These are phyloP conservation scores for Pleoardoris graminearum DNA, from an alignment of 2,329 filamentous ascomycete species.

Conservation along the genomic window DNA sequence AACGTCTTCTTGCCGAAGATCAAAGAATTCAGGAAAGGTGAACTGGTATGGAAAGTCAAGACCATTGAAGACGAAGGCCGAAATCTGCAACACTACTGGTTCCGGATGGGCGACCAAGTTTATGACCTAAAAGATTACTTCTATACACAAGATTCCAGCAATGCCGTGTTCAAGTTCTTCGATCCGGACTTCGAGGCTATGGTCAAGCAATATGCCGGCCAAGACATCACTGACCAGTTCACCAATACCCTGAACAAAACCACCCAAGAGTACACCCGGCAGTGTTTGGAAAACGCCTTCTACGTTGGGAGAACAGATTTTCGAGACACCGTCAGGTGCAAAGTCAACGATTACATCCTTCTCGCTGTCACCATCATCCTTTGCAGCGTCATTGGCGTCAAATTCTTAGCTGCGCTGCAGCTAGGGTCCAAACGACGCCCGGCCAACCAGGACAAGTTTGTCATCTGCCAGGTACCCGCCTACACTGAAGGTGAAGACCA, in stretches of 20 bases:
- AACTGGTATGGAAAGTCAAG: conserved; percentile 71
- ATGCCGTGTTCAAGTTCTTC: conserved; percentile 69
- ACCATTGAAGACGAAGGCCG: conserved; percentile 68
- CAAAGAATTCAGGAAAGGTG: conserved; percentile 82
- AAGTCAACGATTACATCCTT: conserved; percentile 89
- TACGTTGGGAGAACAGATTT: conserved; percentile 86
- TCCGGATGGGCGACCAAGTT: conserved; percentile 72
- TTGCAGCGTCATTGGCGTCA: conserved; percentile 76
- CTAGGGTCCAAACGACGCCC: conserved; percentile 90
- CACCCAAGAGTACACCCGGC: conserved; percentile 68
- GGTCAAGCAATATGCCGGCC: conserved; percentile 75
- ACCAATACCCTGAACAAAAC: conserved; percentile 57
- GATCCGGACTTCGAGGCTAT: conserved; percentile 67
- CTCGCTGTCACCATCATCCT: conserved; percentile 85
- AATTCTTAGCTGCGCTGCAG: conserved; percentile 91
- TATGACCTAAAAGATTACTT: conserved; percentile 96
- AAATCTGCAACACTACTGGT: conserved; percentile 73
- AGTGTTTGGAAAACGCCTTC: conserved; percentile 82
- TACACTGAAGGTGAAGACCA: conserved; percentile 99
- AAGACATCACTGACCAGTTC: conserved; percentile 72
- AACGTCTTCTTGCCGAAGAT: conserved; percentile 75
- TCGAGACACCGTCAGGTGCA: conserved; percentile 72
- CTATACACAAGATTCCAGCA: conserved; percentile 66
- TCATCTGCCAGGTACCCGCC: conserved; percentile 96
- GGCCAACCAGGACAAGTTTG: conserved; percentile 93